Evolutionary conservation across 2,329 filamentous ascomycete genomes (phyloP), one percentile per base, ranked within the genome.

Genomic region (Pseudogymnoascus sp.): DNA sequence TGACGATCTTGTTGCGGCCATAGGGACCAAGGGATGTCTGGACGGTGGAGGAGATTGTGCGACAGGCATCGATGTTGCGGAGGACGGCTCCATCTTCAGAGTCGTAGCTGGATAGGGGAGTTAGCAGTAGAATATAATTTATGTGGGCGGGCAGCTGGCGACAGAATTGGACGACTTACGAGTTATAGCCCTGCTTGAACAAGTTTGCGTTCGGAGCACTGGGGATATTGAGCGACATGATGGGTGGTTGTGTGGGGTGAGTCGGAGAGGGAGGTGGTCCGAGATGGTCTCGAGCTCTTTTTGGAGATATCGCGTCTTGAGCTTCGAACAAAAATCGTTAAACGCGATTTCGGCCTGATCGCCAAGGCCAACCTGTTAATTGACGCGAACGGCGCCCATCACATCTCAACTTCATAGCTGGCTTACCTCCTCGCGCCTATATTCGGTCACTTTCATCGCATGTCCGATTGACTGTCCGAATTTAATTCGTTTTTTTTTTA

Each of bases 1-100:
- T 97, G 80, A 99, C 91, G 74, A 99, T 92, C 82, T 99, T 99
- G 83, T 99, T 99, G 78, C 94, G 90, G 73, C 94, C 94, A 78
- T 96, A 97, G 64, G 94, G 94, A 60, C 94, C 95, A 36, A 99
- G 84, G 52, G 94, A 97, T 63, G 94, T 97, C 81, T 96, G 92
- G 59, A 99, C 94, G 60, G 94, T 99, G 72, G 90, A 90, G 64
- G 94, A 87, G 77, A 99, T 97, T 69, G 94, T 91, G 68, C 92
- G 86, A 81, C 94, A 99, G 75, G 95, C 94, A 75, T 99, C 95
- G 79, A 99, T 97, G 78, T 99, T 99, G 74, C 94, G 92, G 68
- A 97, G 84, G 69, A 99, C 92, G 69, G 94, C 95, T 75, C 94
- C 94, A 90, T 99, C 94, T 86, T 99, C 95, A 65, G 93, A 88